These are phyloP conservation scores for Fusarium hostae DNA, from an alignment of 2,329 filamentous ascomycete species.

Conservation along the genomic window DNA sequence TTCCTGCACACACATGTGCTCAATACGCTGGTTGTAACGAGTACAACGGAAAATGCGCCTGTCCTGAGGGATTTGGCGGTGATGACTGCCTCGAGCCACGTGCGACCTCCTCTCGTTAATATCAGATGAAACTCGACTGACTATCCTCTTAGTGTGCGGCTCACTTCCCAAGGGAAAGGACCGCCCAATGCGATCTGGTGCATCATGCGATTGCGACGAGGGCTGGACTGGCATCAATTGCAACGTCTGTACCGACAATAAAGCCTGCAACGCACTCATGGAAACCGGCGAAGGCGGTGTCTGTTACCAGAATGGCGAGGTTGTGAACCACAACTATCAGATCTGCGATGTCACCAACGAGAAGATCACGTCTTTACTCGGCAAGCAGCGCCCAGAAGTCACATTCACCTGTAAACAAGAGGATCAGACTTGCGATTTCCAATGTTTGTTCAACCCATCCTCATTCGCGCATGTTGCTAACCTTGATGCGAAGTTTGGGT, in stretches of 20 bases:
- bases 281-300: constrained; percentile 83
- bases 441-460: constrained; percentile 70
- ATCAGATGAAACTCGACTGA: constrained; percentile 12
- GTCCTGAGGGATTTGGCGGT: constrained; percentile 91
- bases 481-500: constrained; percentile 80
- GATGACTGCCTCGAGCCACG: constrained; percentile 90
- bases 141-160: constrained; percentile 74
- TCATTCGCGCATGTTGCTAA: not conserved
- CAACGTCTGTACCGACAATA: constrained; percentile 88
- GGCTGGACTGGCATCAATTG: constrained; percentile 98
- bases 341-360: constrained; percentile 97
- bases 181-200: constrained; percentile 76
- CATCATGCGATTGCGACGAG: constrained; percentile 85
- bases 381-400: constrained; percentile 87
- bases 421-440: constrained; percentile 86
- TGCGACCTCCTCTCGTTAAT: constrained; percentile 51
- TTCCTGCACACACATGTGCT: constrained; percentile 89
- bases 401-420: constrained; percentile 91
- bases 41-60: constrained; percentile 91
- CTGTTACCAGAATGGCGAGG: constrained; percentile 90
- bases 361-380: constrained; percentile 89
- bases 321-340: constrained; percentile 95
- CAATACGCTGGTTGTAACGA: constrained; percentile 92
- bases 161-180: constrained; percentile 85
- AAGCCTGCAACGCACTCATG: constrained; percentile 90